Evolutionary conservation across 2,329 filamentous ascomycete genomes (phyloP), one percentile per base, ranked within the genome.

Genomic region (Xylaria hypoxylon): DNA sequence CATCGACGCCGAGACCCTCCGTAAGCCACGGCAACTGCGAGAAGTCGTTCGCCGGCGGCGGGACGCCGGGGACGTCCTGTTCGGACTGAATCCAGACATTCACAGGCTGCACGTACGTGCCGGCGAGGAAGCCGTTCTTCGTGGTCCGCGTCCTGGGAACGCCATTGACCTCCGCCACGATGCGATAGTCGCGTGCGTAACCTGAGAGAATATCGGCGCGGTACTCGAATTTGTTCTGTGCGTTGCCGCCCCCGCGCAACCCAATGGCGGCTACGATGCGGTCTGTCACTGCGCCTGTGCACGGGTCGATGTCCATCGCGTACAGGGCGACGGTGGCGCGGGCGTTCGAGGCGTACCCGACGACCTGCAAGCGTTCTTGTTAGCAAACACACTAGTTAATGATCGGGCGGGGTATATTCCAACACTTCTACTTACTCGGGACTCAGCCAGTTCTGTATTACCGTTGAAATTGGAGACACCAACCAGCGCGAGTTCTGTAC

Each of bases 51-150:
- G 77, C 71, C 4, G 76, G 74, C 0, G 79, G 79, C 4, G 77
- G 72, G 0, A 73, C 72, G 2, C 79, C 79, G 8, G 79, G 78
- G 2, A 78, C 73, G 13, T 76, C 71, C 56, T 79, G 77, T 65
- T 81, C 79, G n/a, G 74, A 74, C 24, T 77, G 78, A 13, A 80
- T 72, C 78, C 77, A 79, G 40, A 76, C 73, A 59, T 77, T 79
- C 26, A 80, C 76, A 0, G 78, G 78, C 65, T 77, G 73, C 17
- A 79, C 72, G 59, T 80, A 80, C 5, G 75, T 76, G 6, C 79
- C 79, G 0, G 77, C 77, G 0, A 73, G 52, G 44, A 81, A 72
- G 5, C 77, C 77, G 64, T 79, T 79, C 69, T 74, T 77, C 11
- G 78, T 79, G 5, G 66, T 59, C 1, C 74, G 73, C 7, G 74